Percentiles rank a stretch among this genome's conserved stretches.
These are phyloP conservation scores for Stylosanthes scabra DNA, from an alignment of 331 rosid genomes.

Conservation along the genomic window DNA sequence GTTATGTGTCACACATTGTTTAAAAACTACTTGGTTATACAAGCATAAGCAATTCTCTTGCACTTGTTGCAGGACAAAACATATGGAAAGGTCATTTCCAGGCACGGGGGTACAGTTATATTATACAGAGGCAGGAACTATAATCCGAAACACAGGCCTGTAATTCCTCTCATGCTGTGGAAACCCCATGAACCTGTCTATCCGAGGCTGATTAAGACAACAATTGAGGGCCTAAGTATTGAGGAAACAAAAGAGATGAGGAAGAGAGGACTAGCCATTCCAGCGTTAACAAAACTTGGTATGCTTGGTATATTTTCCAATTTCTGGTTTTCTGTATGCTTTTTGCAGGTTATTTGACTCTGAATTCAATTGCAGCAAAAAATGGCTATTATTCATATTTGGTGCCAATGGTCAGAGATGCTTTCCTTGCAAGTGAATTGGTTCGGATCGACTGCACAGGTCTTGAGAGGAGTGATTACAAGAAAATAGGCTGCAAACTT, in stretches of 20 bases:
- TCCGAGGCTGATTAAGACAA: constrained; percentile 89
- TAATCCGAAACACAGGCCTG: constrained; percentile 71
- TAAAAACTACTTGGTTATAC: not conserved
- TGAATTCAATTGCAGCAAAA: constrained; percentile 63
- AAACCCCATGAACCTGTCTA: constrained; percentile 89
- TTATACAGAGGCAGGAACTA: constrained; percentile 90
- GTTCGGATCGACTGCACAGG: constrained; percentile 88
- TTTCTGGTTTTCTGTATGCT: constrained; percentile 10
- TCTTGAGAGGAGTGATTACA: constrained; percentile 92
- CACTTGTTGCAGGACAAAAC: constrained; percentile 78
- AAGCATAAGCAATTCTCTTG: constrained; percentile 17
- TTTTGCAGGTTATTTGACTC: constrained; percentile 31
- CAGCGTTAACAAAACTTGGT: constrained; percentile 90
- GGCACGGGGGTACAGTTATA: constrained; percentile 79
- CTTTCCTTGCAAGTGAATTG: constrained; percentile 72
- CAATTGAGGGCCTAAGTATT: constrained; percentile 84
- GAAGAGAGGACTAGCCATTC: constrained; percentile 82
- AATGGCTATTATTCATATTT: constrained; percentile 84
- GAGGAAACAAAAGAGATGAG: constrained; percentile 90
- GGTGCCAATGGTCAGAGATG: constrained; percentile 95
- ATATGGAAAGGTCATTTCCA: constrained; percentile 79
- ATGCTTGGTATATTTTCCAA: constrained; percentile 25
- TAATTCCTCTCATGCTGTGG: constrained; percentile 93
- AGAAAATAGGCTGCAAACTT: constrained; percentile 95
- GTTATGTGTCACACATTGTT: not conserved